Percentiles rank a stretch among this genome's conserved stretches.
Evolutionary conservation across 441 rosid genomes (phyloP).

Genomic region (Macaranga tanarius): DNA sequence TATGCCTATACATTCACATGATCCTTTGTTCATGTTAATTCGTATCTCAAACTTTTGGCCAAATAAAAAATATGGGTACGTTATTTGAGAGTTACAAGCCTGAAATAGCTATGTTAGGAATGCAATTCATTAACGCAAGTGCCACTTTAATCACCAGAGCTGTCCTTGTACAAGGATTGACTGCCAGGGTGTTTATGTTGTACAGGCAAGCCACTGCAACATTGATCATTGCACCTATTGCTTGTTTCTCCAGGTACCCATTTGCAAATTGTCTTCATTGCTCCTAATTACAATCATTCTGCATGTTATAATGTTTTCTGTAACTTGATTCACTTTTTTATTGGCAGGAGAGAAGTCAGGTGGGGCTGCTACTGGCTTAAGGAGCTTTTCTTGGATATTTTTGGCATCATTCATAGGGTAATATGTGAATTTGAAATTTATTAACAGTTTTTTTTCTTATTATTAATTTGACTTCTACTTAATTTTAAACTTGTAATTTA

Average conservation of each 20-base stretch:
- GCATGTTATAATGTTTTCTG: too few relatives aligned
- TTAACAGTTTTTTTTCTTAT: not conserved
- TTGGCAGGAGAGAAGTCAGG: constrained; percentile 29
- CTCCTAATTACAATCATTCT: not conserved
- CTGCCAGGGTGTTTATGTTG: constrained; percentile 46
- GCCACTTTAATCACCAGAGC: constrained; percentile 41
- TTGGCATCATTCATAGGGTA: constrained; percentile 56
- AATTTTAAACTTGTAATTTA: not conserved
- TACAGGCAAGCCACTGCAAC: constrained; percentile 58
- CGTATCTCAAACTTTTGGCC: too few relatives aligned
- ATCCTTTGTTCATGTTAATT: too few relatives aligned
- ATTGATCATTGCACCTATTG: constrained; percentile 41
- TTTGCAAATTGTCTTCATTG: not conserved
- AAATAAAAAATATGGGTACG: constrained; percentile 24
- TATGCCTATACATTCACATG: not conserved
- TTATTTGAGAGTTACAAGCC: constrained; percentile 35
- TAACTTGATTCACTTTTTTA: not conserved
- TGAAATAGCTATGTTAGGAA: constrained; percentile 42
- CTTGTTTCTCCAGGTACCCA: constrained; percentile 35
- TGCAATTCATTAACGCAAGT: constrained; percentile 44
- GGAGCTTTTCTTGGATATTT: constrained; percentile 46
- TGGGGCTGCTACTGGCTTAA: constrained; percentile 31
- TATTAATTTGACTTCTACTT: too few relatives aligned
- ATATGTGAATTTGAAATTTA: too few relatives aligned
- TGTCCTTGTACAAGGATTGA: constrained; percentile 48